phyloP scores from a whole-genome alignment of 805 yeast species.

The Wickerhamiella sorbophila region DNA sequence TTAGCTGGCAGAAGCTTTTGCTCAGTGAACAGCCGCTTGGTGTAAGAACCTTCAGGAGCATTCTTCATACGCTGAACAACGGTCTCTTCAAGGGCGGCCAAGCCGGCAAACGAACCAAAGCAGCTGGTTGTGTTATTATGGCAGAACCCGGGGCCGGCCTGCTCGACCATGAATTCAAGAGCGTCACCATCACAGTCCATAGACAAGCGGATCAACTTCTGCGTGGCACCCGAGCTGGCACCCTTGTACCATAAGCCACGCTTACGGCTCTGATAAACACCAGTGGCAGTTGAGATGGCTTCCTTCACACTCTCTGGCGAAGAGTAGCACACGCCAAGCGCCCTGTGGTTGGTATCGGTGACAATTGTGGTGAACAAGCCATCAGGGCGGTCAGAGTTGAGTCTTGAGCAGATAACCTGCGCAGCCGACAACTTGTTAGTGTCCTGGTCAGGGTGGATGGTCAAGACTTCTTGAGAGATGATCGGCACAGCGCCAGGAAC shows the following conservation, averaged over 20 bases:
- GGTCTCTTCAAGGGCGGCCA: slow-evolving; percentile 52
- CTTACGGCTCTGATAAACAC: slow-evolving; percentile 84
- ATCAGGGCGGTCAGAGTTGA: slow-evolving; percentile 56
- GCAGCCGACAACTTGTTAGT: slow-evolving; percentile 11
- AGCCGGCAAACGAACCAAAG: slow-evolving; percentile 58
- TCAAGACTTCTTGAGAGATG: slow-evolving; percentile 10
- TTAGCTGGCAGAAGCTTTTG: slow-evolving; percentile 59
- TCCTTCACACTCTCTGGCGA: slow-evolving; percentile 66
- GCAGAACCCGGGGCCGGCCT: slow-evolving; percentile 81
- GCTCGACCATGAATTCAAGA: slow-evolving; percentile 72
- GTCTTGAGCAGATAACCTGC: slow-evolving; percentile 8
- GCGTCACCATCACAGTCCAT: slow-evolving; percentile 91
- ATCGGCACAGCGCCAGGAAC: slow-evolving; percentile 14
- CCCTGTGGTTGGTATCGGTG: slow-evolving; percentile 48
- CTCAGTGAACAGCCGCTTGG: slow-evolving; percentile 75
- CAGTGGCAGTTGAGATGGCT: slow-evolving; percentile 67
- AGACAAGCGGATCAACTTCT: slow-evolving; percentile 49
- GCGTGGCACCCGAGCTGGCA: slow-evolving; percentile 91
- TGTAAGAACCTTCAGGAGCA: slow-evolving; percentile 92
- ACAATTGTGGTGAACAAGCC: slow-evolving; percentile 78
- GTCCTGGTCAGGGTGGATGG: slow-evolving; percentile 10
- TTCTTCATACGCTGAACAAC: slow-evolving; percentile 43
- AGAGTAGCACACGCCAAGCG: slow-evolving; percentile 85
- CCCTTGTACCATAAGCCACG: slow-evolving; percentile 96
- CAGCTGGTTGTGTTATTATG: slow-evolving; percentile 74